These are phyloP conservation scores for Amylocystis lapponica DNA, from an alignment of 768 basidiomycete species.

Conservation along the genomic window DNA sequence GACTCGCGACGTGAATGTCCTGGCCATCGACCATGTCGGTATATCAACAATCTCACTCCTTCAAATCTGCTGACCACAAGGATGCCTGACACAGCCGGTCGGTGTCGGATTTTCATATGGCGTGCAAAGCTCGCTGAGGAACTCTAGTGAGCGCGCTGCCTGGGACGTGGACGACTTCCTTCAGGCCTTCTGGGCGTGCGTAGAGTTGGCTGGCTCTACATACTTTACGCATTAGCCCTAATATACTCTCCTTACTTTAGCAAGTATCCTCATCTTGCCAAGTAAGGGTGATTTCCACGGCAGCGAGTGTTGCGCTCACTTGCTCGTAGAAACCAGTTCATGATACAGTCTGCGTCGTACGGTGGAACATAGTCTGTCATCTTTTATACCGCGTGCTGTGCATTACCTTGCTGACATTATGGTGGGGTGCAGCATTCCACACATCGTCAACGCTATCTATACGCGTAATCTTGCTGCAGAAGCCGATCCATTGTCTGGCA, in stretches of 20 bases:
- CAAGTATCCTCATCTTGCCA: too few relatives aligned
- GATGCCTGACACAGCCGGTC: background rate
- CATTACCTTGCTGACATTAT: background rate
- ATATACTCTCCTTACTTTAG: too few relatives aligned
- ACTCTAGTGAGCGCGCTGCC: constrained; percentile 1
- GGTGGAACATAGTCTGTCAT: background rate
- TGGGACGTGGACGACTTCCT: constrained; percentile 3
- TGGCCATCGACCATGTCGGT: background rate
- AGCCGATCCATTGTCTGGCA: background rate
- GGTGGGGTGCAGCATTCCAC: background rate
- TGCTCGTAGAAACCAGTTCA: background rate
- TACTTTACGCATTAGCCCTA: too few relatives aligned
- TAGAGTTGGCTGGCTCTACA: background rate
- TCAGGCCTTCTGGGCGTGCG: background rate
- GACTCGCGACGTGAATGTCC: background rate
- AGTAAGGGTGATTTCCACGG: too few relatives aligned
- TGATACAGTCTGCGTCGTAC: background rate
- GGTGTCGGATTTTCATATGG: background rate
- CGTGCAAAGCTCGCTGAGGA: background rate
- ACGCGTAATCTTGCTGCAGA: background rate
- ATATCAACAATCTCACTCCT: too few relatives aligned
- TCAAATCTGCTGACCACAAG: background rate
- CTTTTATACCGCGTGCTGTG: background rate
- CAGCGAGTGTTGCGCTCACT: background rate
- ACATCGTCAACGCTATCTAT: background rate